Evolutionary conservation across 2,329 filamentous ascomycete genomes (phyloP), one percentile per base, ranked within the genome.

Genomic region (Aspergillus pseudonomiae): DNA sequence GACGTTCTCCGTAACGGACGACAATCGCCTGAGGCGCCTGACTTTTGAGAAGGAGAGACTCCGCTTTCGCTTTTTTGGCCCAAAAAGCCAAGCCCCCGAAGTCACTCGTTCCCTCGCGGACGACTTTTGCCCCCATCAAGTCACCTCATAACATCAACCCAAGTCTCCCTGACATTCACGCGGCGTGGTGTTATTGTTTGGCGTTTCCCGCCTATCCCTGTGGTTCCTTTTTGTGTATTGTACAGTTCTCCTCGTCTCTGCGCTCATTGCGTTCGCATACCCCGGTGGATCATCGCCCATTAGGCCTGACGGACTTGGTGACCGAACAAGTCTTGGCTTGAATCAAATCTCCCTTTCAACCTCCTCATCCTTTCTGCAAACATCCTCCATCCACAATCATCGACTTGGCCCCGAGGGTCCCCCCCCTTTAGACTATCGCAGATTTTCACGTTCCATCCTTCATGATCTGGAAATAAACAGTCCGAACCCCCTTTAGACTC

Each of bases 271-370:
- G 48, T 24, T 58, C 34, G 43, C 50, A 36, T 57, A 24, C 55
- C 21, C 59, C 58, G 21, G 59, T 65, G 61, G 63, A 60, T 65
- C 61, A 63, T 48, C 58, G 34, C 32, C 54, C 56, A 52, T 59
- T 60, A 65, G 62, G 56, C 62, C 65, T 66, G 64, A 64, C 65
- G 58, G 58, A 63, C 58, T 61, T 54, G 48, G 52, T 55, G 30
- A 55, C 52, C 52, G 41, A 54, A 62, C 45, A 52, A 46, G 65
- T 67, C 66, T 70, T 70, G 67, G 66, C 67, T 65, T 54, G 34
- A 46, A 60, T 55, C 61, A 64, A 62, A 59, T 55, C 62, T 66
- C 65, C 67, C 68, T 66, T 68, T 62, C 52, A 68, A 54, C 57
- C 65, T 61, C 61, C 59, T 65, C 62, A 52, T 59, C 64, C 45